Evolutionary conservation across 371 early-diverging fungal species (phyloP), one percentile per base, ranked within the genome.

Genomic region (Mucor ambiguus): DNA sequence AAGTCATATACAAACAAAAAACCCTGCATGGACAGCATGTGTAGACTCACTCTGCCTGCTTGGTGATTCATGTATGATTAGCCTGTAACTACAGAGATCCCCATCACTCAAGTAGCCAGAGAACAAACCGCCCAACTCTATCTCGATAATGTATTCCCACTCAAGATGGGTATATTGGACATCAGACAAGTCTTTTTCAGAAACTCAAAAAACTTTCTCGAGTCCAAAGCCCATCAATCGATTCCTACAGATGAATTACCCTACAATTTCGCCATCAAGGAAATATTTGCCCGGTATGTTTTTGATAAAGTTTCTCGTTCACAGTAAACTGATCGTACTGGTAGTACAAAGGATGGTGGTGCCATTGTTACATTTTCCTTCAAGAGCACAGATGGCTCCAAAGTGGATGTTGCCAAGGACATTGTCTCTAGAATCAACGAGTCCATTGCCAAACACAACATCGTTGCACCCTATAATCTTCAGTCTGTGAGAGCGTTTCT

Each of bases 401-500:
- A 72, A 38, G 29, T 60, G 16, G 22, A 55, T 14, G 70, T 67
- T 1, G 77, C 81, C 11, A 69, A 70, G 33, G 73, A 79, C 3
- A 77, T 83, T 43, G 76, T 75, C 6, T 37, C 65, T 10, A 60
- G 70, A 29, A 62, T 83, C n/a, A 63, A 65, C 26, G 64, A 76
- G 2, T 57, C 84, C 58, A 73, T 90, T 37, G 52, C 69, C 14
- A 55, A 73, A 6, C 67, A 84, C 7, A 72, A 71, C 24, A 76
- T 74, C 9, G 79, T 85, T 28, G 83, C 85, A 37, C 88, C 88
- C 73, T 90, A 87, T 66, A 90, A 86, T 46, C 66, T 91, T 18
- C 83, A 82, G 64, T 85, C 81, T 2, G 73, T 86, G 0, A 82
- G 89, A 49, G 85, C 87, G 0, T 87, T 92, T 63, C 70, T 86